Evolutionary conservation across 1,284 basidiomycete genomes (phyloP), one percentile per base, ranked within the genome.

Genomic region (Agroathelia rolfsii): DNA sequence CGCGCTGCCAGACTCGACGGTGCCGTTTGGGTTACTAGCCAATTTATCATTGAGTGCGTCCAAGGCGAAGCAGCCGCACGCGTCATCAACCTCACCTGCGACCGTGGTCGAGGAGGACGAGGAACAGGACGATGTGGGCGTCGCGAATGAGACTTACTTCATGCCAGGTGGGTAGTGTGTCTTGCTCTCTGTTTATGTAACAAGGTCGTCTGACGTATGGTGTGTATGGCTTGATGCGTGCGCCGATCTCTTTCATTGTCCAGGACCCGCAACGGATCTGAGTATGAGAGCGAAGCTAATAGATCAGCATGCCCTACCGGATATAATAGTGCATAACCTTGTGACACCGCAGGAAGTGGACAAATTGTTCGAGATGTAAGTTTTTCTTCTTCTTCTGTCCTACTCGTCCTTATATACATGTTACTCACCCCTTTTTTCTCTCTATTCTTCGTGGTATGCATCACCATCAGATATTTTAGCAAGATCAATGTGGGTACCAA

Each of bases 71-170:
- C 40, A 56, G 36, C 42, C 39, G 17, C 50, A 45, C n/a, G n/a
- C n/a, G n/a, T n/a, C n/a, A n/a, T n/a, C n/a, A n/a, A n/a, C n/a
- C n/a, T n/a, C n/a, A n/a, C n/a, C n/a, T n/a, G n/a, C n/a, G n/a
- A n/a, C n/a, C n/a, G n/a, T n/a, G n/a, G n/a, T n/a, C n/a, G 41
- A 48, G 55, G 36, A 45, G 50, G 17, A 62, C 56, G 47, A 65
- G 54, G 25, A 58, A 54, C 33, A 48, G 39, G 27, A n/a, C 18
- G n/a, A 15, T 38, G 25, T 37, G 40, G 79, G 86, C 13, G 76
- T 89, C 22, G 86, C 86, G 18, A 86, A 82, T 47, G 77, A 76
- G 51, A 73, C 68, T 32, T 90, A 83, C 52, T 90, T 89, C 62
- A 66, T 73, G 61, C 82, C 83, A 19, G 83, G 81, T 67, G 48